Conservation (phyloP, 208 protist species). For the Phytomonas francai region DNA sequence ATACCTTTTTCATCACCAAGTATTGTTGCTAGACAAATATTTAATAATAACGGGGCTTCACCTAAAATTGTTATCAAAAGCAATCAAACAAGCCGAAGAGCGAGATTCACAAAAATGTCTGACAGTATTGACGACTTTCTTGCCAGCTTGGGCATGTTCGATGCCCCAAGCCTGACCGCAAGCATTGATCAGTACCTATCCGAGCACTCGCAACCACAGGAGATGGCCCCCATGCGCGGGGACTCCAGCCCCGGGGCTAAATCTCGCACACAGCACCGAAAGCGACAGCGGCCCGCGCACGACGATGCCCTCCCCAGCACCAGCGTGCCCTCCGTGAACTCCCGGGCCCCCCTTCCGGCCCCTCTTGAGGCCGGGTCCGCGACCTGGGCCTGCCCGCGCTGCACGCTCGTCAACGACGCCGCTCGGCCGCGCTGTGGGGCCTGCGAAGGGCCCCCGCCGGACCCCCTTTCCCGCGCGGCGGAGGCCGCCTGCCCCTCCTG, state of each 20-base stretch:
- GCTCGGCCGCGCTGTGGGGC: conserved; percentile 1
- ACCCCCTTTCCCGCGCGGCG: background rate
- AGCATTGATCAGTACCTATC: conserved; percentile 23
- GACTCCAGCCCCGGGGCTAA: background rate
- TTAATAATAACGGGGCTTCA: background rate
- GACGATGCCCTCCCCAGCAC: background rate
- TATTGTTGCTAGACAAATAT: too few relatives aligned
- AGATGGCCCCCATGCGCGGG: background rate
- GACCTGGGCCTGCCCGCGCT: conserved; percentile 18
- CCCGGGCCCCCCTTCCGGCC: background rate
- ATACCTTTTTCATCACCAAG: too few relatives aligned
- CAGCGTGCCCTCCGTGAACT: background rate
- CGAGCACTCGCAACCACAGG: background rate
- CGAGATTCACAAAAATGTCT: conserved; percentile 13
- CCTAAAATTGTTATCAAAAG: too few relatives aligned
- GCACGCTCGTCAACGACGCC: conserved; percentile 21
- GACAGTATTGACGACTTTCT: conserved; percentile 54
- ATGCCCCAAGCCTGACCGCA: conserved; percentile 24
- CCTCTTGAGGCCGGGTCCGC: background rate
- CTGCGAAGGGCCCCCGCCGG: conserved; percentile 7
- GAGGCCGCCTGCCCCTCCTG: conserved; percentile 19
- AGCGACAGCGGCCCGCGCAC: background rate
- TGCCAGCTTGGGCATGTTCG: conserved; percentile 37
- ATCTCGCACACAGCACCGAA: conserved; percentile 5
- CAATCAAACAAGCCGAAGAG: background rate